These are phyloP conservation scores for Lyophyllum semitale DNA, from an alignment of 768 basidiomycete species.

Conservation along the genomic window DNA sequence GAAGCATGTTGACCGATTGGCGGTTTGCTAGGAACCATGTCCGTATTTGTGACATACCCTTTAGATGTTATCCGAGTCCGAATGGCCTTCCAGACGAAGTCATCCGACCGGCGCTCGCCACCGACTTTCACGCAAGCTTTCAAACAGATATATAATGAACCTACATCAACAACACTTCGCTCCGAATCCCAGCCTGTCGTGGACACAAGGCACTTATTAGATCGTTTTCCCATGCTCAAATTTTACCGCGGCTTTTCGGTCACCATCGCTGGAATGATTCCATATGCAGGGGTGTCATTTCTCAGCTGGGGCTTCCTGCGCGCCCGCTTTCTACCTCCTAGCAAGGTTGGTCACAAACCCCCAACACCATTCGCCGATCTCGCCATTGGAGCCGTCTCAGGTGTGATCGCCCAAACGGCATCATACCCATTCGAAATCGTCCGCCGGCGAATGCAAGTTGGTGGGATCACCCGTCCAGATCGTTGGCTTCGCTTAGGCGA, in stretches of 20 bases:
- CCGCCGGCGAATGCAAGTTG: conserved; percentile 92
- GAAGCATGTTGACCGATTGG: neutral
- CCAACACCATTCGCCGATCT: conserved; percentile 66
- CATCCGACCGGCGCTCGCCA: conserved; percentile 29
- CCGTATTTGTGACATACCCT: conserved; percentile 93
- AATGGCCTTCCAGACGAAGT: conserved; percentile 81
- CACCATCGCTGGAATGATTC: conserved; percentile 88
- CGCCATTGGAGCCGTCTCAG: conserved; percentile 81
- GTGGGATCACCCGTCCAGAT: conserved; percentile 77
- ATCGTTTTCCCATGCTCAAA: conserved; percentile 75
- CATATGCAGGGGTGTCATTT: conserved; percentile 95
- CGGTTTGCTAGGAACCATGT: conserved; percentile 64
- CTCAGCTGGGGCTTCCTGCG: conserved; percentile 85
- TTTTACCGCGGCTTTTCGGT: conserved; percentile 98
- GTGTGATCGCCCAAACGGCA: conserved; percentile 82
- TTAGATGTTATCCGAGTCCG: conserved; percentile 94
- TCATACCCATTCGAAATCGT: conserved; percentile 96
- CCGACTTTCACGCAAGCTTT: conserved; percentile 60
- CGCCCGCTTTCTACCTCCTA: conserved; percentile 54
- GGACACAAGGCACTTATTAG: conserved; percentile 40
- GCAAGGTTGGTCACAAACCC: conserved; percentile 34
- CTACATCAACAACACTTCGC: conserved; percentile 30
- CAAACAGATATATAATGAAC: conserved; percentile 72
- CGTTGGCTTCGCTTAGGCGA: conserved; percentile 81
- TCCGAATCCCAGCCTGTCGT: conserved; percentile 21